A percentile compares a stretch with the other conserved stretches of the same genome.
Evolutionary conservation across 352 stramenopile species (phyloP).

Genomic region (Globisporangium paroecandrum): DNA sequence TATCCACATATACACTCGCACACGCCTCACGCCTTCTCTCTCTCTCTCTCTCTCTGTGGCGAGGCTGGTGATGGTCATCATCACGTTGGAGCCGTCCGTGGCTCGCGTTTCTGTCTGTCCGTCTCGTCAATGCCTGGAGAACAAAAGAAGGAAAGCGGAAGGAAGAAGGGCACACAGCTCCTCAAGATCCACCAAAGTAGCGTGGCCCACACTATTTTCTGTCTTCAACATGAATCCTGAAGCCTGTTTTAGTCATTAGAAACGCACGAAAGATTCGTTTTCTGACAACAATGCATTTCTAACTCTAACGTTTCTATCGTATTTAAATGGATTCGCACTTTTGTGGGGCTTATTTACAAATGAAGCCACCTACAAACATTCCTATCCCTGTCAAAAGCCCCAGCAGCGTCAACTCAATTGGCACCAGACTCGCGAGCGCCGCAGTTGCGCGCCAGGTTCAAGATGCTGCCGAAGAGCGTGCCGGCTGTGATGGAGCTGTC

Average conservation of each 20-base stretch:
- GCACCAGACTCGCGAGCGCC: conserved; percentile 38
- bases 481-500: conserved; percentile 72
- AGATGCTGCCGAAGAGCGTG: conserved; percentile 73
- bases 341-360: background rate
- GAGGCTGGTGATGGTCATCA: conserved; percentile 8
- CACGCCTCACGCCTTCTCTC: background rate
- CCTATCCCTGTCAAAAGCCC: background rate
- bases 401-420: background rate
- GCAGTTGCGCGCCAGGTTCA: conserved; percentile 71
- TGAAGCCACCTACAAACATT: background rate
- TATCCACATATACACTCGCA: background rate
- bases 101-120: conserved; percentile 2
- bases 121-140: conserved; percentile 7
- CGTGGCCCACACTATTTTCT: conserved; percentile 4
- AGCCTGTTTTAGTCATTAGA: background rate
- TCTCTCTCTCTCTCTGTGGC: background rate
- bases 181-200: conserved; percentile 9
- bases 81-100: background rate
- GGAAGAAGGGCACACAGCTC: background rate
- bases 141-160: conserved; percentile 1
- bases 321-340: background rate
- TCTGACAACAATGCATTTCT: background rate
- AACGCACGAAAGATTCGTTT: background rate
- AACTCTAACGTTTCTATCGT: background rate
- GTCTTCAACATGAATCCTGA: conserved; percentile 2